Conservation (phyloP, 148 eudicot genomes). For the Fallopia convolvulus region DNA sequence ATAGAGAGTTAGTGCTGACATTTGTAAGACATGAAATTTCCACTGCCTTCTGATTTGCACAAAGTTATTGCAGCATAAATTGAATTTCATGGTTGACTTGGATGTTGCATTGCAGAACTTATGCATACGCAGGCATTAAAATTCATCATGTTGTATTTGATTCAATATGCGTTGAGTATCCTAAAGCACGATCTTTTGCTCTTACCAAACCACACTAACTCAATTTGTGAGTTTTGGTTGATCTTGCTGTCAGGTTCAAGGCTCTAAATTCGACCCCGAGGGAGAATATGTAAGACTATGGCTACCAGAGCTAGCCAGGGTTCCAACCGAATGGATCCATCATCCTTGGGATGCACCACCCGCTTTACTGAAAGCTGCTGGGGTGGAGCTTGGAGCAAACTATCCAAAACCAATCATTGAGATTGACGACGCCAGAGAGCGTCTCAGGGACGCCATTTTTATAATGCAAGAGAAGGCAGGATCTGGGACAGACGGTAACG, state of each 20-base stretch:
- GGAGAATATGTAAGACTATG: constrained; percentile 88
- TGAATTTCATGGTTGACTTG: not conserved
- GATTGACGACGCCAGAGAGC: constrained; percentile 60
- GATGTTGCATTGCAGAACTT: too few relatives aligned
- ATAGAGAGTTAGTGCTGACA: not conserved
- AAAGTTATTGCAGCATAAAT: not conserved
- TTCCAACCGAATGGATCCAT: constrained; percentile 98
- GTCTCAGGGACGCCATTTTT: constrained; percentile 49
- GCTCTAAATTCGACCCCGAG: constrained; percentile 73
- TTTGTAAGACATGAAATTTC: not conserved
- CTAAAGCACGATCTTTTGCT: too few relatives aligned
- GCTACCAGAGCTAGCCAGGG: constrained; percentile 89
- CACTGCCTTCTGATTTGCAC: not conserved
- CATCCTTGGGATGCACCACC: constrained; percentile 93
- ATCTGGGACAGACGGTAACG: constrained; percentile 26
- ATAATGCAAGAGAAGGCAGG: constrained; percentile 56
- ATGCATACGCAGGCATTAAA: too few relatives aligned
- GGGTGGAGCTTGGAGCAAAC: constrained; percentile 79
- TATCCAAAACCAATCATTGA: constrained; percentile 84
- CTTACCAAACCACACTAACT: not conserved
- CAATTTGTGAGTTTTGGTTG: not conserved
- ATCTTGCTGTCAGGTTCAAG: constrained; percentile 59
- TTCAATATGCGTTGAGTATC: too few relatives aligned
- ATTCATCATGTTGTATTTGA: too few relatives aligned
- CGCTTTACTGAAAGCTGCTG: constrained; percentile 66